These are phyloP conservation scores for Xeromyces bisporus DNA, from an alignment of 495 filamentous ascomycete genomes.

Conservation along the genomic window DNA sequence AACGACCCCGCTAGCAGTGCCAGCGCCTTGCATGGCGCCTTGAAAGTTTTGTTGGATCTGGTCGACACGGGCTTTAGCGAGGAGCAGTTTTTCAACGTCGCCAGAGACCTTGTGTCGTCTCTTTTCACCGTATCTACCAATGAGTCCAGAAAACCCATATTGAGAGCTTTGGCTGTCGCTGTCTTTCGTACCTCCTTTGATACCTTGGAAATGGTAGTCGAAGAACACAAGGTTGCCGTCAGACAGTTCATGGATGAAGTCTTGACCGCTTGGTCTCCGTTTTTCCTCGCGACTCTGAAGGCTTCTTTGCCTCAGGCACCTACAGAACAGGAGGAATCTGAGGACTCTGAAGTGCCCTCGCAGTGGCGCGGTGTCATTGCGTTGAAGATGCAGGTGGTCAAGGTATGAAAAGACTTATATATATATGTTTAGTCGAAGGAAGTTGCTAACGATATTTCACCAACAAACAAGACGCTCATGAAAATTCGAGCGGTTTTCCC, in stretches of 20 bases:
- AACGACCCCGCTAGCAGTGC: slow-evolving; percentile 45
- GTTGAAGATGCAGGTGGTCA: slow-evolving; percentile 78
- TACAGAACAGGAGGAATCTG: slow-evolving; percentile 36
- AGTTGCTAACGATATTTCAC: too few relatives aligned
- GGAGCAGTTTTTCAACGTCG: slow-evolving; percentile 81
- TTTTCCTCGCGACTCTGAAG: slow-evolving; percentile 61
- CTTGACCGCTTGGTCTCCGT: slow-evolving; percentile 68
- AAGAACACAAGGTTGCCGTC: slow-evolving; percentile 70
- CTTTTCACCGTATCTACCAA: slow-evolving; percentile 70
- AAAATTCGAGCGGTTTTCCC: slow-evolving; percentile 77
- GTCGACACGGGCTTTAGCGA: slow-evolving; percentile 88
- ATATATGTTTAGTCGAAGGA: too few relatives aligned
- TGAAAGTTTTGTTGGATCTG: slow-evolving; percentile 74
- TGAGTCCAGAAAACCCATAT: slow-evolving; percentile 48
- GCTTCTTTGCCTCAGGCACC: slow-evolving; percentile 48
- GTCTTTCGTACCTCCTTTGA: slow-evolving; percentile 87
- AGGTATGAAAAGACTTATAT: too few relatives aligned
- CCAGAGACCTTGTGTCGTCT: slow-evolving; percentile 62
- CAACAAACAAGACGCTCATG: slow-evolving; percentile 53
- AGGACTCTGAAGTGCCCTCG: slow-evolving; percentile 26
- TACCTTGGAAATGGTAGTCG: slow-evolving; percentile 86
- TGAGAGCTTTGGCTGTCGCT: slow-evolving; percentile 68
- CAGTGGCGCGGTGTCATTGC: slow-evolving; percentile 65
- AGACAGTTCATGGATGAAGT: slow-evolving; percentile 78
- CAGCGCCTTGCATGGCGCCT: slow-evolving; percentile 67